These are phyloP conservation scores for Amanita jacksonii DNA, from an alignment of 768 basidiomycete genomes.

Conservation along the genomic window DNA sequence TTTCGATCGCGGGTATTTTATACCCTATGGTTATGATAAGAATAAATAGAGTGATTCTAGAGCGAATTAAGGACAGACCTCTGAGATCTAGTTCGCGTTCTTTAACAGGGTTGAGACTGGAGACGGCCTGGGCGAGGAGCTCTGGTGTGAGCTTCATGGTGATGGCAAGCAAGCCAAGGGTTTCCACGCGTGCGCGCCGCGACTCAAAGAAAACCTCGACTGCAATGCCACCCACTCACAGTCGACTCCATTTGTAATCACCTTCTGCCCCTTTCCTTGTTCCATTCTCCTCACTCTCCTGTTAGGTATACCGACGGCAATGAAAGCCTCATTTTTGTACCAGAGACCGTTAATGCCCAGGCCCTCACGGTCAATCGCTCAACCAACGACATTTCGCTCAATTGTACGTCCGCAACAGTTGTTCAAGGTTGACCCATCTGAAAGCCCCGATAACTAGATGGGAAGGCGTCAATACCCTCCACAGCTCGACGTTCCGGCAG, in stretches of 20 bases:
- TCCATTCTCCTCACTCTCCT: slow-evolving; percentile 12
- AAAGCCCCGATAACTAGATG: slow-evolving; percentile 27
- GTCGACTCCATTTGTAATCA: slow-evolving; percentile 65
- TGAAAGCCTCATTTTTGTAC: slow-evolving; percentile 74
- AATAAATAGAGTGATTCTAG: slow-evolving; percentile 16
- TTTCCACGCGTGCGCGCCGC: slow-evolving; percentile 25
- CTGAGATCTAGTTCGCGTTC: slow-evolving; percentile 88
- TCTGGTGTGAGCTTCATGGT: slow-evolving; percentile 90
- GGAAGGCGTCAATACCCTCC: slow-evolving; percentile 42
- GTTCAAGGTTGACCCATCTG: too few relatives aligned
- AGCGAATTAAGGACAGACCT: slow-evolving; percentile 35
- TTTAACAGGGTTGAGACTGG: slow-evolving; percentile 73
- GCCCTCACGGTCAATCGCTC: slow-evolving; percentile 63
- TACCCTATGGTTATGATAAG: slow-evolving; percentile 44
- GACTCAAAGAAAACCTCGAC: slow-evolving; percentile 21
- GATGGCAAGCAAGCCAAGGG: slow-evolving; percentile 18
- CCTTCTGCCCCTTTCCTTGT: slow-evolving; percentile 8
- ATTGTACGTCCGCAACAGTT: slow-evolving; percentile 37
- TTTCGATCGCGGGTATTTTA: slow-evolving; percentile 94
- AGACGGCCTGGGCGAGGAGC: slow-evolving; percentile 74
- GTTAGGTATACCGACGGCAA: slow-evolving; percentile 57
- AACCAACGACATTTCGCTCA: slow-evolving; percentile 68
- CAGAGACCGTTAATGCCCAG: slow-evolving; percentile 49
- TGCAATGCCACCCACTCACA: slow-evolving; percentile 59
- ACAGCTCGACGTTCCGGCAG: slow-evolving; percentile 52